Base-by-base conservation (phyloP, 495 filamentous ascomycete species). In the Penicillium flavigenum region DNA sequence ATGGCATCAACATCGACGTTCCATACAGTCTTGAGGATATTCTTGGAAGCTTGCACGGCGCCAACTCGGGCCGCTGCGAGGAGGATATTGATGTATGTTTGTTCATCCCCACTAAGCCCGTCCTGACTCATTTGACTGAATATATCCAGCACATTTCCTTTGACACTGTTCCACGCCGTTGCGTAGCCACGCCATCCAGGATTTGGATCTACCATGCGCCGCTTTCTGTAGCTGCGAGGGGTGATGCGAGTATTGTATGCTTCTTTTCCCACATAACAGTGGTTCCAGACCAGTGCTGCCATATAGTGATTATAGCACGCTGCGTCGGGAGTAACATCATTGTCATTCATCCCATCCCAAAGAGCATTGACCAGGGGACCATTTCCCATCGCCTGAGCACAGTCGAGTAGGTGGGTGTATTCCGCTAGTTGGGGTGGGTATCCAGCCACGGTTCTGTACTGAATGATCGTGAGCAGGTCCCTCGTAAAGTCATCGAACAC, bases 291-390 rank as follows among this genome's bases (percentile, higher is more conserved):
- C 20, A 71, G 70, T 1, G 75, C 75, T 29, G 72, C 76, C 63
- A 86, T 75, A 46, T 79, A 83, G 41, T 76, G 64, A 48, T 87
- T 88, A 64, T 85, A 88, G 60, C 82, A 84, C 50, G 69, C 68
- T 2, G 72, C 61, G 62, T 86, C 76, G 1, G 76, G 81, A n/a
- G 56, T 26, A 6, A 83, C 38, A 2, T 62, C 57, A 6, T 71
- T 62, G 16, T 58, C 24, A 7, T 59, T 5, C 75, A 88, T 80
- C 5, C 71, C 62, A 16, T 68, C 58, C 86, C 86, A 89, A 9
- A 85, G 57, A 2, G 63, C 54, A n/a, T 76, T 64, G 4, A 83
- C 83, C 43, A 78, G 63, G 1, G 58, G 38, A 0, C 48, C 63
- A 65, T 84, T 70, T 7, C 78, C 79, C 27, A 79, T 74, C 5